These are phyloP conservation scores for Cerrena zonata DNA, from an alignment of 1,284 basidiomycete genomes.

Conservation along the genomic window DNA sequence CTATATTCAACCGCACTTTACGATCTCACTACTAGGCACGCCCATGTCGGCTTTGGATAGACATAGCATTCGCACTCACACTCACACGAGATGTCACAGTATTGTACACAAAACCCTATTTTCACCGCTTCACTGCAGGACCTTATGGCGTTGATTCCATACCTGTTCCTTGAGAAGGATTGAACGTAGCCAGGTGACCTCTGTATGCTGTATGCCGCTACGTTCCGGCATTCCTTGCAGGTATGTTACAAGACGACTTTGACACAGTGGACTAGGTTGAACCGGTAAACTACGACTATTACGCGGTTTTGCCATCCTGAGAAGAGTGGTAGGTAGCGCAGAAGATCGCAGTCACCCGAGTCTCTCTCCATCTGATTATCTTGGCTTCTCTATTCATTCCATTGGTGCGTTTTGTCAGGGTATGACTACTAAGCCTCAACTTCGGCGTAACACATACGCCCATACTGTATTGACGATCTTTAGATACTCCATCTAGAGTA, in stretches of 20 bases:
- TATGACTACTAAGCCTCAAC: not conserved
- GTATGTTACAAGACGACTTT: too few species aligned
- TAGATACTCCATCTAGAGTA: not conserved
- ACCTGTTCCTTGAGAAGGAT: not conserved
- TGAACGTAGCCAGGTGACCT: not conserved
- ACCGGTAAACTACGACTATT: too few species aligned
- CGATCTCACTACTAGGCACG: not conserved
- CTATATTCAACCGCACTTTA: slow-evolving; percentile 4
- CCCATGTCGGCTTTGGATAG: not conserved
- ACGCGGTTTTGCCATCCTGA: too few species aligned
- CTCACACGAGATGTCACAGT: slow-evolving; percentile 1
- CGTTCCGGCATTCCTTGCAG: too few species aligned
- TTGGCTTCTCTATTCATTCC: not conserved
- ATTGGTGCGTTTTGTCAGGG: not conserved
- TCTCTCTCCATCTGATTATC: not conserved
- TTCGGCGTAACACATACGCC: not conserved
- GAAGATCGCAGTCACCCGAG: not conserved
- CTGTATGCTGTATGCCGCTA: not conserved
- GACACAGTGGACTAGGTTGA: too few species aligned
- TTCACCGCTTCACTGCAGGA: not conserved
- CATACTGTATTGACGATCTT: not conserved
- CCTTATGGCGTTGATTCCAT: not conserved
- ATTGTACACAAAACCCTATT: slow-evolving; percentile 1
- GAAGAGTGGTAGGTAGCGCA: not conserved
- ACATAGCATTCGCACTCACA: not conserved